These are phyloP conservation scores for Nelumbo lutea DNA, from an alignment of 164 flowering plant genomes.

Conservation along the genomic window DNA sequence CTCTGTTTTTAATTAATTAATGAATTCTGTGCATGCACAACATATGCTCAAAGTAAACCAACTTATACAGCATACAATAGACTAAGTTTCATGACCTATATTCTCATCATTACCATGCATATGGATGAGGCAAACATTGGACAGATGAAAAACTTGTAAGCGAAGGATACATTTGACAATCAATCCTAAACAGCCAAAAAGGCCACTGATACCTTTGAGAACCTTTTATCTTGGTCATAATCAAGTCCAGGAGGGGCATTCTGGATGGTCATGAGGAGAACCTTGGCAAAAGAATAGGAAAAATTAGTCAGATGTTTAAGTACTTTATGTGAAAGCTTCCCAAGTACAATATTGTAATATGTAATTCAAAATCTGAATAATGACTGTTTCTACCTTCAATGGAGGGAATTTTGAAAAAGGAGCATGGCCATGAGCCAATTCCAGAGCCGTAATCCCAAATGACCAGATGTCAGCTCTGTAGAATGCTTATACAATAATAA, in stretches of 20 bases:
- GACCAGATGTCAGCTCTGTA: slow-evolving; percentile 76
- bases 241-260: slow-evolving; percentile 63
- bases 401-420: slow-evolving; percentile 77
- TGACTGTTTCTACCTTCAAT: slow-evolving; percentile 47
- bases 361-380: not conserved
- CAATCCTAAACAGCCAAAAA: slow-evolving; percentile 22
- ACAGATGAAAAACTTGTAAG: not conserved
- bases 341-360: not conserved
- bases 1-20: no score
- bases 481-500: not conserved
- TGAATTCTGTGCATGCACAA: no score
- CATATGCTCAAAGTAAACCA: not conserved
- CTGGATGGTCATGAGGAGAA: slow-evolving; percentile 73
- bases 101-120: not conserved
- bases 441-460: slow-evolving; percentile 67
- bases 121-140: not conserved
- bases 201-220: slow-evolving; percentile 77
- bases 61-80: not conserved
- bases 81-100: not conserved
- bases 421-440: slow-evolving; percentile 78
- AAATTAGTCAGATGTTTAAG: slow-evolving; percentile 3
- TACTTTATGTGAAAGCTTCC: not conserved
- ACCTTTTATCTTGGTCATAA: slow-evolving; percentile 92
- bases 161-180: not conserved
- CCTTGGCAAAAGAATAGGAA: slow-evolving; percentile 26